These are phyloP conservation scores for Saturnispora ahearnii DNA, from an alignment of 805 yeast genomes.

Conservation along the genomic window DNA sequence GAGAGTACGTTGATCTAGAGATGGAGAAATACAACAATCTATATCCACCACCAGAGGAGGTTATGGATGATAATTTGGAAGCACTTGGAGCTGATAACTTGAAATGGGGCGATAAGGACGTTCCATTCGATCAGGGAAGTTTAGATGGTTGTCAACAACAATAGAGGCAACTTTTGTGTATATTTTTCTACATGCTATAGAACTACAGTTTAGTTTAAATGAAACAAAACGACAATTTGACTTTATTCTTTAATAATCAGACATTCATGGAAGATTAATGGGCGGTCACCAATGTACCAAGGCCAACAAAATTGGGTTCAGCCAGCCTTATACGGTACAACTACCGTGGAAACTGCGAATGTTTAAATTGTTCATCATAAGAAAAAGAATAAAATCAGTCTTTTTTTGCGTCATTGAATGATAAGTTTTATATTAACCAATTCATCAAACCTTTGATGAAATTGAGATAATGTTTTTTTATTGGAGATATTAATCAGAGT, in stretches of 20 bases:
- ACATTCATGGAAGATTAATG: slow-evolving; percentile 85
- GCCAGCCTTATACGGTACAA: slow-evolving; percentile 44
- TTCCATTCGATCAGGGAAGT: slow-evolving; percentile 45
- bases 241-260: slow-evolving; percentile 38
- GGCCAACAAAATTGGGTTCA: slow-evolving; percentile 55
- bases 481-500: slow-evolving; percentile 37
- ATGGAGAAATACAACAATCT: slow-evolving; percentile 64
- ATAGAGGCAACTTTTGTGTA: neutral
- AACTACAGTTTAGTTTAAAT: no score
- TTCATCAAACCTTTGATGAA: neutral
- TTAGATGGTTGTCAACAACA: slow-evolving; percentile 48
- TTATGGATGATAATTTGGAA: slow-evolving; percentile 37
- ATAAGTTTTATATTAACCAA: neutral
- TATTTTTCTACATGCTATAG: neutral
- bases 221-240: neutral
- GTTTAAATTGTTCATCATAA: slow-evolving; percentile 73
- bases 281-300: slow-evolving; percentile 82
- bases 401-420: neutral
- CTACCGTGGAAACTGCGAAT: slow-evolving; percentile 97
- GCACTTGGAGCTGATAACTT: slow-evolving; percentile 33
- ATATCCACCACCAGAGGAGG: slow-evolving; percentile 74
- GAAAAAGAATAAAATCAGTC: slow-evolving; percentile 5
- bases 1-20: slow-evolving; percentile 45
- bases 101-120: slow-evolving; percentile 35
- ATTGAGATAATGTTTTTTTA: neutral